Conservation (phyloP, 2,329 filamentous ascomycete species). For the Monosporascus ibericus region DNA sequence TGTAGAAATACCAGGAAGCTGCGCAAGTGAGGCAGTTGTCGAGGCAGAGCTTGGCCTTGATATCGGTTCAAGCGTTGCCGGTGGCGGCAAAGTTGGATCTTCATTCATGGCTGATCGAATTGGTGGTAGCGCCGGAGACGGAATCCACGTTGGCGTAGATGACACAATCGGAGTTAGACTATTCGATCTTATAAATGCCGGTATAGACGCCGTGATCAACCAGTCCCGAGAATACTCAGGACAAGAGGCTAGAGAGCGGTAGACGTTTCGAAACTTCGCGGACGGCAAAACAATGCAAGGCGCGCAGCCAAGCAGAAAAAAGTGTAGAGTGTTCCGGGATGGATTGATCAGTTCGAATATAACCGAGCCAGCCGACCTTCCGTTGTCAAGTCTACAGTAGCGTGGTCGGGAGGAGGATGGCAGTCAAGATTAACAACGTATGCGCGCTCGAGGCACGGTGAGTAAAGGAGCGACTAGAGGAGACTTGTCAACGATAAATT, state of each 20-base stretch:
- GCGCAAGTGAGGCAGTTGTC: conserved; percentile 36
- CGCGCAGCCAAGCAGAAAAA: background rate
- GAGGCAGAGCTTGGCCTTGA: conserved; percentile 46
- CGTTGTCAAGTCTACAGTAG: too few species aligned
- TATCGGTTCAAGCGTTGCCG: conserved; percentile 39
- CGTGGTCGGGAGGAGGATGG: too few species aligned
- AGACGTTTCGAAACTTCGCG: background rate
- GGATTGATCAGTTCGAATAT: too few species aligned
- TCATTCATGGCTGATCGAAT: conserved; percentile 40
- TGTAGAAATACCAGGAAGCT: conserved; percentile 40
- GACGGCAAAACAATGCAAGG: background rate
- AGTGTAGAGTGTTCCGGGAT: too few species aligned
- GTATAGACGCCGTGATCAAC: conserved; percentile 16
- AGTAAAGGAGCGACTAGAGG: too few species aligned
- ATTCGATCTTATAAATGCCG: conserved; percentile 13
- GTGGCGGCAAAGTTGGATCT: conserved; percentile 31
- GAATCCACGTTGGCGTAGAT: conserved; percentile 13
- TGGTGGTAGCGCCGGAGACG: conserved; percentile 16
- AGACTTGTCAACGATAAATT: too few species aligned
- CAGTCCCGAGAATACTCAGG: conserved; percentile 16
- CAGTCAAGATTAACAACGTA: too few species aligned
- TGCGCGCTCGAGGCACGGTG: too few species aligned
- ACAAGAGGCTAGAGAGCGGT: background rate
- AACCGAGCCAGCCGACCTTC: too few species aligned
- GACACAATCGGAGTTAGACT: conserved; percentile 16